phyloP scores from a whole-genome alignment of 169 alveolate species.

The Babesia bigemina region DNA sequence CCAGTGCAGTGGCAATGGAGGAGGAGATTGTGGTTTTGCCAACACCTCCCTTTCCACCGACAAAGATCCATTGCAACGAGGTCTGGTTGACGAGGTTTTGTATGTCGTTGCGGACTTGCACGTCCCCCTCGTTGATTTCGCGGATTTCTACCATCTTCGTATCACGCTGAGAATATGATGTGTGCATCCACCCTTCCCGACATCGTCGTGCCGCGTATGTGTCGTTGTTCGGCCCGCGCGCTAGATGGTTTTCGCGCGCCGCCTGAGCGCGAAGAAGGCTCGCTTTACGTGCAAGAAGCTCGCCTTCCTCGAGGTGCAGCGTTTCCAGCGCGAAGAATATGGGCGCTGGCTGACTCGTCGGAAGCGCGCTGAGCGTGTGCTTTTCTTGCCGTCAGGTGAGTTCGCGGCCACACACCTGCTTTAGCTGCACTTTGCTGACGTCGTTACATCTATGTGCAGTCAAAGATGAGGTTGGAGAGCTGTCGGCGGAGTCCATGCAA shows the following conservation, averaged over 20 bases:
- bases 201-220: background rate
- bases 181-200: slow-evolving; percentile 7
- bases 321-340: slow-evolving; percentile 42
- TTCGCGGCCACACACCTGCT: background rate
- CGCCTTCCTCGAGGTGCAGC: slow-evolving; percentile 55
- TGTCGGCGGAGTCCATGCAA: slow-evolving; percentile 58
- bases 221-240: background rate
- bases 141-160: slow-evolving; percentile 26
- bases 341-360: slow-evolving; percentile 44
- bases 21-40: slow-evolving; percentile 99
- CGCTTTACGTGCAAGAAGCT: slow-evolving; percentile 62
- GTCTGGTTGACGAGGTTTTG: slow-evolving; percentile 55
- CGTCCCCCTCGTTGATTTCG: background rate
- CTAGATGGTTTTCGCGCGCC: slow-evolving; percentile 41
- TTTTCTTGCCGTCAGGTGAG: slow-evolving; percentile 61
- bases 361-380: slow-evolving; percentile 47
- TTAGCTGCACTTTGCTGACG: background rate
- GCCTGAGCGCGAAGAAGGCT: slow-evolving; percentile 38
- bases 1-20: slow-evolving; percentile 91
- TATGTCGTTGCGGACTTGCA: slow-evolving; percentile 50
- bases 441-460: slow-evolving; percentile 19
- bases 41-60: slow-evolving; percentile 99
- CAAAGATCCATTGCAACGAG: slow-evolving; percentile 96
- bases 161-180: background rate
- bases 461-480: slow-evolving; percentile 45